Evolutionary conservation across 2,329 filamentous ascomycete genomes (phyloP), one percentile per base, ranked within the genome.

Genomic region (Clarireedia homoeocarpa): DNA sequence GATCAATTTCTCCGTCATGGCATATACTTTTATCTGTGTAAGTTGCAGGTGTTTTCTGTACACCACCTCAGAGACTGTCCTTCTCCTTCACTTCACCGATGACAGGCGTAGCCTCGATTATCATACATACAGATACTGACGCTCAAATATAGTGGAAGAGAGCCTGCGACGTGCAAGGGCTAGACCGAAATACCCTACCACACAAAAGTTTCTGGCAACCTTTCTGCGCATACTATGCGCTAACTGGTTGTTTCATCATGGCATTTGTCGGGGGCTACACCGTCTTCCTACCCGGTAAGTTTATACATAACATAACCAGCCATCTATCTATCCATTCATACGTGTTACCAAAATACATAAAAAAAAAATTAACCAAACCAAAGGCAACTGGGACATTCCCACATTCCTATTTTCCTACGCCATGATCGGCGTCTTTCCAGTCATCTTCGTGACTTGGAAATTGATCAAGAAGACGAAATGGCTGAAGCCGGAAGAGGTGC

Each of bases 391-490:
- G 83, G 74, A 79, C 58, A 69, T 84, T 4, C 75, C 80, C 2
- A 80, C 76, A 0, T 86, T 86, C 65, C 69, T 85, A 52, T 84
- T 84, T 66, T 80, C 77, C 47, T 76, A 44, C 66, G 76, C 78
- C 44, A 85, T 84, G 79, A 76, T 85, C 53, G 77, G 75, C 10
- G 66, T 85, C 12, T 84, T 84, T 62, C 81, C 80, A 0, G 61
- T 81, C 2, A 71, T 86, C 10, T 85, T 78, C 63, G 42, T 83
- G 2, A 76, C 74, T 1, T 86, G 83, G 80, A 87, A 86, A 67
- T 14, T 83, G 0, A 47, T 79, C 53, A 79, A 84, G 66, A 75
- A 73, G 63, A 83, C 81, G 0, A 80, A 78, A 59, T 75, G 74
- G 63, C 63, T 75, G 48, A 74, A 72, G 53, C 71, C 78, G 0